Evolutionary conservation across 352 stramenopile species (phyloP), one percentile per base, ranked within the genome.

Genomic region (Sclerospora graminicola): DNA sequence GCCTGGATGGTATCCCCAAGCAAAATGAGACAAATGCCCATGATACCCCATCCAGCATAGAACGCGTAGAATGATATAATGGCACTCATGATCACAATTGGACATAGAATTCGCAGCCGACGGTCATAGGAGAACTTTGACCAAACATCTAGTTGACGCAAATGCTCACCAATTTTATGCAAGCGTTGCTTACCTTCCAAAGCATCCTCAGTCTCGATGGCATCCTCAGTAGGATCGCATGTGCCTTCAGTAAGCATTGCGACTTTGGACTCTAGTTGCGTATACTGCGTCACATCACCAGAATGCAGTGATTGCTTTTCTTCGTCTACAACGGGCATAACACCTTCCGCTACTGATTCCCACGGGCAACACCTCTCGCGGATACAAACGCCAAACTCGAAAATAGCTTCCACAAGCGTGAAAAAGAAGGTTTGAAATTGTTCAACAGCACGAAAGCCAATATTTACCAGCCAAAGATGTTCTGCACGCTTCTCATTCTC

Each of bases 11-110:
- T 82, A 53, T 81, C 68, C 2, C 66, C 74, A 13, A 90, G 63
- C 14, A 89, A 31, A 38, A 93, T 83, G 40, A 93, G 75, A 31
- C 69, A 81, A 28, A 85, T 55, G 8, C 79, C 82, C 82, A 93
- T 93, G 42, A 91, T 65, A 13, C 64, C 61, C 79, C 79, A 93
- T 16, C 82, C 82, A 8, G 77, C 32, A 58, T 81, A 88, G 45
- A 93, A 91, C 4, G 66, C 60, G 23, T 66, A 70, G 60, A 90
- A 84, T 16, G 79, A 91, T 16, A 93, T 75, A 31, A 91, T 68
- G n/a, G 82, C 82, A 38, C 73, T 86, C 38, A 86, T 28, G 24
- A 91, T 54, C 27, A 88, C 70, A 20, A 84, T 48, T 9, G 75
- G 75, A 16, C 59, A 69, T 39, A 93, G 51, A 41, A 91, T 85